Evolutionary conservation across 73 alveolate genomes (phyloP).

Genomic region (Paraurostyla sp.): DNA sequence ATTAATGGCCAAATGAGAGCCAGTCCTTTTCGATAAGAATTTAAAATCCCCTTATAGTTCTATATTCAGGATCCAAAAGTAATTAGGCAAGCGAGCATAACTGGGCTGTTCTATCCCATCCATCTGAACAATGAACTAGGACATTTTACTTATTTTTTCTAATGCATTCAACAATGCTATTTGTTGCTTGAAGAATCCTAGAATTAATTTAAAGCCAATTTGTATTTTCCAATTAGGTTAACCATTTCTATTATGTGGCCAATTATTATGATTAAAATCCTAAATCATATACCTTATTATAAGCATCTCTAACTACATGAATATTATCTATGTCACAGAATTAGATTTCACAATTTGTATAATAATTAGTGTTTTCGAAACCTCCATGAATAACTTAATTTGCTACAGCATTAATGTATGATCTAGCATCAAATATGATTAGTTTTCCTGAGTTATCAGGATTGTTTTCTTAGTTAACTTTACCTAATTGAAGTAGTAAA

Average conservation of each 20-base stretch:
- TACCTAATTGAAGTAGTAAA: slow-evolving; percentile 38
- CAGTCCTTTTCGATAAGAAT: slow-evolving; percentile 96
- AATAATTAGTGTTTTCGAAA: slow-evolving; percentile 86
- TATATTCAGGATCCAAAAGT: slow-evolving; percentile 92
- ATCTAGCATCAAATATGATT: slow-evolving; percentile 93
- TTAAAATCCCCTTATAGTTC: slow-evolving; percentile 96
- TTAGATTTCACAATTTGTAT: slow-evolving; percentile 83
- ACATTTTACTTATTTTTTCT: slow-evolving; percentile 75
- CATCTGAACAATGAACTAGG: slow-evolving; percentile 98
- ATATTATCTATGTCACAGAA: slow-evolving; percentile 96
- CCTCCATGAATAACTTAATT: slow-evolving; percentile 97
- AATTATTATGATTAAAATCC: not conserved
- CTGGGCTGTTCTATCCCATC: slow-evolving; percentile 99
- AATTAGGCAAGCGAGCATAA: slow-evolving; percentile 87
- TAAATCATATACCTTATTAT: slow-evolving; percentile 33
- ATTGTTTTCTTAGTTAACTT: not conserved
- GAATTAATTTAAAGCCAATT: slow-evolving; percentile 90
- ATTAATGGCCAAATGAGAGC: slow-evolving; percentile 96
- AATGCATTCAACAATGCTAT: slow-evolving; percentile 63
- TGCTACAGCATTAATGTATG: slow-evolving; percentile 93
- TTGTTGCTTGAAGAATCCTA: slow-evolving; percentile 79
- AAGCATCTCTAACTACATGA: slow-evolving; percentile 95
- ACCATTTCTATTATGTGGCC: not conserved
- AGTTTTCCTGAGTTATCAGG: slow-evolving; percentile 35
- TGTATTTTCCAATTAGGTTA: slow-evolving; percentile 82